Conservation (phyloP, 1,139 yeast genomes). For the Yamadazyma dushanensis region DNA sequence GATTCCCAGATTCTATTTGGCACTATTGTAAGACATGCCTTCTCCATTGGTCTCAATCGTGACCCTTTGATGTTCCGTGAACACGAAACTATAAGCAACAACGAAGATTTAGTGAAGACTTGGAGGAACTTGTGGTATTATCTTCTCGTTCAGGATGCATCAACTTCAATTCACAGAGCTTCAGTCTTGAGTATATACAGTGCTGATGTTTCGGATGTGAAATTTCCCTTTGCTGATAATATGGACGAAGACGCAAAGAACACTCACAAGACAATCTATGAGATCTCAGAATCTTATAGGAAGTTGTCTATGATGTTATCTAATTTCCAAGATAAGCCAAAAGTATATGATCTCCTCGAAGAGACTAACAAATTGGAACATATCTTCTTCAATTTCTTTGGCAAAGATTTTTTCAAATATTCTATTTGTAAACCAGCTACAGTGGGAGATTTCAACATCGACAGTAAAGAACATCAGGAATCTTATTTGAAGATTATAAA, state of each 20-base stretch:
- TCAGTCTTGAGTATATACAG: constrained; percentile 28
- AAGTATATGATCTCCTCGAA: constrained; percentile 34
- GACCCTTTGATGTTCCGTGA: constrained; percentile 38
- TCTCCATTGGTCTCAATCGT: constrained; percentile 44
- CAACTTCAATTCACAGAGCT: constrained; percentile 36
- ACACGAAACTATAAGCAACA: constrained; percentile 31
- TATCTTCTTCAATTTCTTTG: constrained; percentile 38
- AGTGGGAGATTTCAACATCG: constrained; percentile 16
- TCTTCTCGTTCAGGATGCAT: constrained; percentile 32
- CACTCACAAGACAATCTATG: not conserved
- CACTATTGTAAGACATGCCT: constrained; percentile 38
- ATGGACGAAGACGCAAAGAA: constrained; percentile 11
- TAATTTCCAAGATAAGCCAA: constrained; percentile 34
- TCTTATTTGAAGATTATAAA: constrained; percentile 34
- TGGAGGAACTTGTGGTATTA: constrained; percentile 46
- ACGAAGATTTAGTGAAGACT: constrained; percentile 25
- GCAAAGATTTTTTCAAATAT: constrained; percentile 46
- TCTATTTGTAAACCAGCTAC: constrained; percentile 36
- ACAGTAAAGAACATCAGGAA: constrained; percentile 22
- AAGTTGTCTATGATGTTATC: constrained; percentile 29
- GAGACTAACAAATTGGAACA: constrained; percentile 43
- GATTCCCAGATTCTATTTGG: constrained; percentile 44
- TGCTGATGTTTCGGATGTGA: constrained; percentile 35
- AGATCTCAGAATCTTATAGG: constrained; percentile 31
- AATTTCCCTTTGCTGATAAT: constrained; percentile 20